Percentiles rank a stretch among this genome's conserved stretches.
phyloP scores from a whole-genome alignment of 1,284 basidiomycete species.

The Moesziomyces globuligerus region DNA sequence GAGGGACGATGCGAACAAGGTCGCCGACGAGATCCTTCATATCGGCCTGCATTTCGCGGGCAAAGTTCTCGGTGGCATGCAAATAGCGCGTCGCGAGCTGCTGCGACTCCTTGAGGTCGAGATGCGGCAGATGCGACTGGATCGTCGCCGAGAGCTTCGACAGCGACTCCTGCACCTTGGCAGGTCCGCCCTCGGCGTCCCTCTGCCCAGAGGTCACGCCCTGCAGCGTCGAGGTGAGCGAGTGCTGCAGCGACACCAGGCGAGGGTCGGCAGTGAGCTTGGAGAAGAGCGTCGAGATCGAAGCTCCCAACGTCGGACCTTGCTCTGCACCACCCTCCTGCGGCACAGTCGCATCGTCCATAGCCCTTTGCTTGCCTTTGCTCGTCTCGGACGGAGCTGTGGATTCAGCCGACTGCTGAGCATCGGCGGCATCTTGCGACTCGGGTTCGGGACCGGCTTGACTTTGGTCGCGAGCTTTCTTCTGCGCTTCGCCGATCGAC shows the following conservation, averaged over 20 bases:
- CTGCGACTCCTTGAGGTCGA: slow-evolving; percentile 53
- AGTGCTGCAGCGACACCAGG: slow-evolving; percentile 38
- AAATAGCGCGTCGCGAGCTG: slow-evolving; percentile 51
- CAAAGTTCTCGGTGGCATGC: slow-evolving; percentile 49
- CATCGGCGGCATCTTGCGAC: neutral
- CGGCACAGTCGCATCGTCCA: slow-evolving; percentile 14
- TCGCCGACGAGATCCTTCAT: slow-evolving; percentile 56
- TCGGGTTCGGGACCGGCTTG: slow-evolving; percentile 2
- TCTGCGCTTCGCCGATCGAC: slow-evolving; percentile 54
- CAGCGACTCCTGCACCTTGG: slow-evolving; percentile 47
- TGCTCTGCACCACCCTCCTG: slow-evolving; percentile 1
- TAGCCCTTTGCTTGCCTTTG: slow-evolving; percentile 39
- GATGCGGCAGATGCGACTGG: slow-evolving; percentile 53
- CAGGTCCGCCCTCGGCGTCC: slow-evolving; percentile 5
- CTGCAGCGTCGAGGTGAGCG: slow-evolving; percentile 31
- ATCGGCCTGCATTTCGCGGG: slow-evolving; percentile 53
- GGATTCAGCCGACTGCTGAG: neutral
- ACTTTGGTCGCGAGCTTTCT: slow-evolving; percentile 47
- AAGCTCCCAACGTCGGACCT: slow-evolving; percentile 28
- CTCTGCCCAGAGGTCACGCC: slow-evolving; percentile 15
- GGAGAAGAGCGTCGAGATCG: slow-evolving; percentile 40
- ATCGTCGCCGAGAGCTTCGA: slow-evolving; percentile 47
- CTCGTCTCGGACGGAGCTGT: slow-evolving; percentile 16
- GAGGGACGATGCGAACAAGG: slow-evolving; percentile 56
- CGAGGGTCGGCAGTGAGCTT: slow-evolving; percentile 41